Conservation (phyloP, 2,329 filamentous ascomycete species). For the Amauroascus verrucosus region DNA sequence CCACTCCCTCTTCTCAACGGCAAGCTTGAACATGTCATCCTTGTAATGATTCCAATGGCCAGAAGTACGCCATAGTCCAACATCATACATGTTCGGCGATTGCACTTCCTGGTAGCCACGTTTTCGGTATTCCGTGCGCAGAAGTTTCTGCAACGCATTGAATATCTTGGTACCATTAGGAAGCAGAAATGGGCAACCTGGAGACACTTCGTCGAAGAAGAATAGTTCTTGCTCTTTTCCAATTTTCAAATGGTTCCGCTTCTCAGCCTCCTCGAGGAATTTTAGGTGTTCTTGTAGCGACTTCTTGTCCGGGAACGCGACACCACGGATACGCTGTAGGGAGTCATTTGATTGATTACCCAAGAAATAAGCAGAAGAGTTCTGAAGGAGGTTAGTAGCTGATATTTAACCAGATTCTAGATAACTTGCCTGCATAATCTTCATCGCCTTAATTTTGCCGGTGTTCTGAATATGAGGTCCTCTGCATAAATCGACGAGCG, state of each 20-base stretch:
- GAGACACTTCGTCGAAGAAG: conserved; percentile 92
- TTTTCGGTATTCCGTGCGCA: conserved; percentile 82
- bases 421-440: conserved; percentile 63
- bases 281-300: conserved; percentile 85
- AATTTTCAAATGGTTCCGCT: conserved; percentile 88
- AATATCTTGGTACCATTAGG: conserved; percentile 90
- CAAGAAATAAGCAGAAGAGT: conserved; percentile 79
- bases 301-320: conserved; percentile 97
- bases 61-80: conserved; percentile 83
- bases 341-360: conserved; percentile 91
- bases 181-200: conserved; percentile 83
- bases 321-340: conserved; percentile 89
- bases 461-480: conserved; percentile 93
- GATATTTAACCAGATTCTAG: not conserved
- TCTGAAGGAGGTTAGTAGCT: conserved; percentile 35
- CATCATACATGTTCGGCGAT: conserved; percentile 93
- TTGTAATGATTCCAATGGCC: conserved; percentile 92
- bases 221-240: conserved; percentile 94
- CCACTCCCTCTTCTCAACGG: conserved; percentile 69
- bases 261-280: conserved; percentile 94
- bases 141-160: conserved; percentile 72
- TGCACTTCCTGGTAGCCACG: conserved; percentile 92
- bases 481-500: conserved; percentile 87
- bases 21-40: conserved; percentile 90
- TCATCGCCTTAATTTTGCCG: conserved; percentile 85